Conservation (phyloP, 345 rosid genomes). For the Gossypium longicalyx region DNA sequence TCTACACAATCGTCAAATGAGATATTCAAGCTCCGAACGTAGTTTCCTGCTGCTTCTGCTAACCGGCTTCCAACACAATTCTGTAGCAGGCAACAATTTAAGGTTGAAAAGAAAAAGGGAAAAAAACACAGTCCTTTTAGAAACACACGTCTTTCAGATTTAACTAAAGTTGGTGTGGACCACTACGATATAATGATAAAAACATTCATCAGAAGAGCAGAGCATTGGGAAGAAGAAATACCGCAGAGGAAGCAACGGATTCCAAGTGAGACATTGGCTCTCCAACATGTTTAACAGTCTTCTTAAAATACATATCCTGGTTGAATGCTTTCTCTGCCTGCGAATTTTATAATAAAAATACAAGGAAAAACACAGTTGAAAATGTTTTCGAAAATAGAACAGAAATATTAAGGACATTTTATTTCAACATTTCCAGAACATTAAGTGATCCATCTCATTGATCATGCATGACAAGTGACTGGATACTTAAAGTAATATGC, state of each 20-base stretch:
- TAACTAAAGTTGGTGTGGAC: neutral
- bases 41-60: too few species aligned
- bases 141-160: neutral
- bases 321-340: constrained; percentile 98
- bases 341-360: constrained; percentile 16
- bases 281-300: constrained; percentile 88
- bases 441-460: neutral
- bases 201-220: neutral
- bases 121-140: constrained; percentile 6
- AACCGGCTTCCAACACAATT: too few species aligned
- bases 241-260: constrained; percentile 97
- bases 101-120: neutral
- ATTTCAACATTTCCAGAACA: neutral
- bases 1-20: too few species aligned
- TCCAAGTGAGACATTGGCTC: constrained; percentile 97
- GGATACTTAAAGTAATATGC: neutral
- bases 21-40: too few species aligned
- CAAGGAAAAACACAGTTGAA: neutral
- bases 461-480: neutral
- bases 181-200: neutral
- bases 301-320: constrained; percentile 87
- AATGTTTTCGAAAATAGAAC: neutral
- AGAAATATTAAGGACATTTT: neutral
- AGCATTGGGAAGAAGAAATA: constrained; percentile 20
- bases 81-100: neutral